Evolutionary conservation across 169 alveolate species (phyloP).

Genomic region (Plasmodium ovale): DNA sequence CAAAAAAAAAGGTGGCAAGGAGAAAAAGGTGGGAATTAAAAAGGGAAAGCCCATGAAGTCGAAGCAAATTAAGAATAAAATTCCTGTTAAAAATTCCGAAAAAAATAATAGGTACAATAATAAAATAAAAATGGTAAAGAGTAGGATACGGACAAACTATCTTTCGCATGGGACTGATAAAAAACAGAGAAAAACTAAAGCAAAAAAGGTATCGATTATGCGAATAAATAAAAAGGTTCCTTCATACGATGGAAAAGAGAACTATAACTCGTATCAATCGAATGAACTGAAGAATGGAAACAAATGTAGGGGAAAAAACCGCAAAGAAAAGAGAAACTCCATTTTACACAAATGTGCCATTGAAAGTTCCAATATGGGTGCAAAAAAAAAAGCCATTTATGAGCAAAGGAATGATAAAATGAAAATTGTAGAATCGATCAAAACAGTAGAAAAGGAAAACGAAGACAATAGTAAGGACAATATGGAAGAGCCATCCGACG

Average conservation of each 20-base stretch:
- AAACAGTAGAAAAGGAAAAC: background rate
- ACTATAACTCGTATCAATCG: background rate
- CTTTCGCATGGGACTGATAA: no score
- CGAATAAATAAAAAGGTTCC: background rate
- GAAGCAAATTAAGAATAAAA: background rate
- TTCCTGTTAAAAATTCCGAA: background rate
- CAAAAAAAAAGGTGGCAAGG: background rate
- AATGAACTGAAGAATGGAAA: background rate
- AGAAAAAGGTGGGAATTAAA: background rate
- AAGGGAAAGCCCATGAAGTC: background rate
- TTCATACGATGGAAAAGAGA: background rate
- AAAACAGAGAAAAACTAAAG: no score
- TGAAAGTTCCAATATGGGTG: background rate
- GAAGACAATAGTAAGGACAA: background rate
- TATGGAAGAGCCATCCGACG: background rate
- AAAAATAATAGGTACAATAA: background rate
- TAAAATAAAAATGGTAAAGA: background rate
- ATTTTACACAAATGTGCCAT: background rate
- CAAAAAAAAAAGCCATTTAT: background rate
- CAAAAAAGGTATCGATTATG: background rate
- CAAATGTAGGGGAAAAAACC: background rate
- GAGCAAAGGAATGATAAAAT: background rate
- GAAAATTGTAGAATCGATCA: background rate
- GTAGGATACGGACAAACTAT: background rate
- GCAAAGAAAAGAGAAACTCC: background rate